These are phyloP conservation scores for Ustilago nuda DNA, from an alignment of 1,284 basidiomycete species.

Conservation along the genomic window DNA sequence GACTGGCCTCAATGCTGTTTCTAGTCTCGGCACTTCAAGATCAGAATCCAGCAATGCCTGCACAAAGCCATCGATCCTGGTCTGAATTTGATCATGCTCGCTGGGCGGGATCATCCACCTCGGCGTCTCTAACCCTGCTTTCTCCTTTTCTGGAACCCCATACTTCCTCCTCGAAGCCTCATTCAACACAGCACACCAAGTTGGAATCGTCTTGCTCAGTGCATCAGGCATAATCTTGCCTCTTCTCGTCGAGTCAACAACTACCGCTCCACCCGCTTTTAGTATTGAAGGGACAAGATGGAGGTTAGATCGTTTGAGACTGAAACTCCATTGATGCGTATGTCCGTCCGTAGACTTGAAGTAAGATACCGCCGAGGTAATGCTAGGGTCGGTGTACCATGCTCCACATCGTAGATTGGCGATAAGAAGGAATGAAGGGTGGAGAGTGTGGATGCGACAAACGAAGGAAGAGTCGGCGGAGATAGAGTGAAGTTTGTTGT, in stretches of 20 bases:
- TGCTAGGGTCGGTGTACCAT: slow-evolving; percentile 86
- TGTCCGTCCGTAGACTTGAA: slow-evolving; percentile 99
- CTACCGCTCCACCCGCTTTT: slow-evolving; percentile 79
- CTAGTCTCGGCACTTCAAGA: slow-evolving; percentile 68
- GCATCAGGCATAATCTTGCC: slow-evolving; percentile 96
- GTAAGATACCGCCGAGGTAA: slow-evolving; percentile 75
- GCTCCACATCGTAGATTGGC: slow-evolving; percentile 93
- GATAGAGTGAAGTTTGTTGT: slow-evolving; percentile 46
- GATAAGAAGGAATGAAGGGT: slow-evolving; percentile 62
- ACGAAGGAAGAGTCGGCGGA: slow-evolving; percentile 30
- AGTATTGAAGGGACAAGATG: slow-evolving; percentile 78
- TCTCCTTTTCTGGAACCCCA: slow-evolving; percentile 61
- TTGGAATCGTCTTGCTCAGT: slow-evolving; percentile 90
- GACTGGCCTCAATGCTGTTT: slow-evolving; percentile 75
- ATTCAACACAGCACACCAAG: slow-evolving; percentile 95
- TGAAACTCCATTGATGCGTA: slow-evolving; percentile 72
- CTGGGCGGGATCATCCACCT: slow-evolving; percentile 53
- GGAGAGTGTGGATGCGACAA: slow-evolving; percentile 16
- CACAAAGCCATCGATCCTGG: slow-evolving; percentile 77
- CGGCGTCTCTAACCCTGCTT: slow-evolving; percentile 62
- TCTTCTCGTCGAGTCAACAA: slow-evolving; percentile 91
- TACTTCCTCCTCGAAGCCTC: slow-evolving; percentile 72
- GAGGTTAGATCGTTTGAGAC: slow-evolving; percentile 78
- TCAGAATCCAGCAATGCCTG: slow-evolving; percentile 73
- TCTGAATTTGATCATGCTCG: slow-evolving; percentile 75